Evolutionary conservation across 352 stramenopile species (phyloP).

Genomic region (Globisporangium viniferum): DNA sequence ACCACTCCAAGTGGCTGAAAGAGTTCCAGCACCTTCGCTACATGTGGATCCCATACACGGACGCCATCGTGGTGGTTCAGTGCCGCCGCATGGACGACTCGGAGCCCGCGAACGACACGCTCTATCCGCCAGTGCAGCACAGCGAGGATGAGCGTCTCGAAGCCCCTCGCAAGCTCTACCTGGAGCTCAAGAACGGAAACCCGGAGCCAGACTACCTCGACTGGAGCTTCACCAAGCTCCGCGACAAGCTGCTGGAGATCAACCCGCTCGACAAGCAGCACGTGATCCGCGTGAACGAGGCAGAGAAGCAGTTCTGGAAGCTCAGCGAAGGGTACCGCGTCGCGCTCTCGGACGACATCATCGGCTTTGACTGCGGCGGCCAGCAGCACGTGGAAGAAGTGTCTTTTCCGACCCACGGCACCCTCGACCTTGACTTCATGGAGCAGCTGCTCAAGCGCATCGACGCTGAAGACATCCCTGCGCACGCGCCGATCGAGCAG

Average conservation of each 20-base stretch:
- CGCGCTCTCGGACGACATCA: slow-evolving; percentile 91
- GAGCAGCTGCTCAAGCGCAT: slow-evolving; percentile 91
- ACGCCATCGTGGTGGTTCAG: slow-evolving; percentile 94
- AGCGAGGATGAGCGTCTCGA: slow-evolving; percentile 66
- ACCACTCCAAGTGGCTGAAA: slow-evolving; percentile 72
- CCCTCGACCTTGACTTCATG: slow-evolving; percentile 92
- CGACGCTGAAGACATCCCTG: slow-evolving; percentile 90
- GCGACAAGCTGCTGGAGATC: slow-evolving; percentile 77
- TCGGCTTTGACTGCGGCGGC: slow-evolving; percentile 99
- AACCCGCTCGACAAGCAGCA: slow-evolving; percentile 90
- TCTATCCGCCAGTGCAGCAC: slow-evolving; percentile 42
- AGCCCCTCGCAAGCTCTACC: slow-evolving; percentile 77
- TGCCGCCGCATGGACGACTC: slow-evolving; percentile 58
- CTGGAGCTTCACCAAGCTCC: slow-evolving; percentile 83
- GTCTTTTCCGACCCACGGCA: slow-evolving; percentile 86
- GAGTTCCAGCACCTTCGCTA: slow-evolving; percentile 91
- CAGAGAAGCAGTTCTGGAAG: slow-evolving; percentile 96
- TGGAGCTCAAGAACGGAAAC: slow-evolving; percentile 56
- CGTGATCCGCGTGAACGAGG: slow-evolving; percentile 93
- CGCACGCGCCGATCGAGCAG: slow-evolving; percentile 97
- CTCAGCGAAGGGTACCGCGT: slow-evolving; percentile 90
- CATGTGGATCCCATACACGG: slow-evolving; percentile 99
- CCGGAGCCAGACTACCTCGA: slow-evolving; percentile 61
- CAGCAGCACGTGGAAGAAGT: slow-evolving; percentile 98
- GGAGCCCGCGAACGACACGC: slow-evolving; percentile 35